Percentiles rank a stretch among this genome's conserved stretches.
Evolutionary conservation across 1,139 yeast species (phyloP).

Genomic region (Suhomyces chickasaworum): DNA sequence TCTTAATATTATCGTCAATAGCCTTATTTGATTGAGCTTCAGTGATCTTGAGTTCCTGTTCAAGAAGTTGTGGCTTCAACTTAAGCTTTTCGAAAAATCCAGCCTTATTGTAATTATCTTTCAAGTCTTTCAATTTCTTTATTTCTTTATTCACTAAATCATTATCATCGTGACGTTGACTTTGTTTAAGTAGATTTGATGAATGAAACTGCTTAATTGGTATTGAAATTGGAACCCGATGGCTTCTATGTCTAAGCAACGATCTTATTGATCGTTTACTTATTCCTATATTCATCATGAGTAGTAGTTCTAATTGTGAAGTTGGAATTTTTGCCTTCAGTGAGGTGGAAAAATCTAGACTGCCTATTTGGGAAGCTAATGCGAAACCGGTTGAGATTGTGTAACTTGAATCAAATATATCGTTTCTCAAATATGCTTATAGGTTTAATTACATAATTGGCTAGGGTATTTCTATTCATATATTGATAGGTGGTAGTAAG

Average conservation of each 20-base stretch:
- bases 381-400: background rate
- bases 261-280: constrained; percentile 13
- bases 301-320: background rate
- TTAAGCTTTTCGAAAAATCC: constrained; percentile 31
- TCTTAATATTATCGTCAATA: constrained; percentile 20
- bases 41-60: constrained; percentile 30
- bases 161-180: constrained; percentile 7
- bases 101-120: constrained; percentile 27
- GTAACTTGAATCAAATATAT: background rate
- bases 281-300: constrained; percentile 8
- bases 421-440: too few species aligned
- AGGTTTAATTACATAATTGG: too few species aligned
- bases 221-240: constrained; percentile 3
- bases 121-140: constrained; percentile 24
- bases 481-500: too few species aligned
- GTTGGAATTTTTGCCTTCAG: constrained; percentile 20
- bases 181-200: constrained; percentile 1
- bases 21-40: constrained; percentile 25
- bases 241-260: constrained; percentile 6
- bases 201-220: constrained; percentile 5
- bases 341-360: constrained; percentile 15
- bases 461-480: too few species aligned
- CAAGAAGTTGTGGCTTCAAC: constrained; percentile 27
- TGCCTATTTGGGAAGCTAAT: constrained; percentile 18
- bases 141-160: constrained; percentile 24